Conservation (phyloP, 176 grass and related monocot genomes). For the Poa pratensis region DNA sequence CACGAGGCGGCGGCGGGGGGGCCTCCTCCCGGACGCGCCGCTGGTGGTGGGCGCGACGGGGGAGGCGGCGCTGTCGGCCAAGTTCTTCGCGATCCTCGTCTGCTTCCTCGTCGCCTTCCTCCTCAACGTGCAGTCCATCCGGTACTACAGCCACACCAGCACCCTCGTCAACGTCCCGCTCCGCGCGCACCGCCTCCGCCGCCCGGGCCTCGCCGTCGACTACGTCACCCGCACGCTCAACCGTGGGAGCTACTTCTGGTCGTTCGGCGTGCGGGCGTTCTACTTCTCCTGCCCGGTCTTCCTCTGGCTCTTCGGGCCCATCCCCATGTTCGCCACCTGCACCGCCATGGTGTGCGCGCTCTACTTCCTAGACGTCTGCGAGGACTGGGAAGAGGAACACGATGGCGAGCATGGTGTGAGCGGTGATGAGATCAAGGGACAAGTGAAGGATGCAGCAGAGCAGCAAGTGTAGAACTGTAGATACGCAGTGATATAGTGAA, state of each 20-base stretch:
- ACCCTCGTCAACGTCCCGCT: constrained; percentile 68
- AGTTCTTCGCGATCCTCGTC: constrained; percentile 75
- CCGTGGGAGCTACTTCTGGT: constrained; percentile 71
- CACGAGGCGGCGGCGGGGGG: background rate
- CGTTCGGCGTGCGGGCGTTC: constrained; percentile 56
- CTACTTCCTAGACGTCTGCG: constrained; percentile 58
- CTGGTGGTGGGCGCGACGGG: constrained; percentile 49
- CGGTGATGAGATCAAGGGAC: background rate
- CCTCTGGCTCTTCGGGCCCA: constrained; percentile 68
- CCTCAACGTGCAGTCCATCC: constrained; percentile 80
- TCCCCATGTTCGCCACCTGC: constrained; percentile 56
- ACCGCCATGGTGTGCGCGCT: constrained; percentile 39
- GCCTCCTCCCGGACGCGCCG: constrained; percentile 39
- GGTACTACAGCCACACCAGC: constrained; percentile 81
- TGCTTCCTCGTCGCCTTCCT: constrained; percentile 90
- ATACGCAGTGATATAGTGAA: background rate
- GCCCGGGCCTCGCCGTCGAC: constrained; percentile 31
- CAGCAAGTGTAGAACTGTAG: constrained; percentile 33
- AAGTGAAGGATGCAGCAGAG: constrained; percentile 4
- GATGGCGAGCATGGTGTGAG: background rate
- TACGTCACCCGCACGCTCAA: constrained; percentile 59
- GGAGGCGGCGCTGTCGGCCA: constrained; percentile 38
- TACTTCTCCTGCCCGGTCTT: constrained; percentile 78
- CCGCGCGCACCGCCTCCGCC: constrained; percentile 35
- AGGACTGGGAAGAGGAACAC: constrained; percentile 17